Evolutionary conservation across 805 yeast species (phyloP), one percentile per base, ranked within the genome.

Genomic region (Ascoidea rubescens): DNA sequence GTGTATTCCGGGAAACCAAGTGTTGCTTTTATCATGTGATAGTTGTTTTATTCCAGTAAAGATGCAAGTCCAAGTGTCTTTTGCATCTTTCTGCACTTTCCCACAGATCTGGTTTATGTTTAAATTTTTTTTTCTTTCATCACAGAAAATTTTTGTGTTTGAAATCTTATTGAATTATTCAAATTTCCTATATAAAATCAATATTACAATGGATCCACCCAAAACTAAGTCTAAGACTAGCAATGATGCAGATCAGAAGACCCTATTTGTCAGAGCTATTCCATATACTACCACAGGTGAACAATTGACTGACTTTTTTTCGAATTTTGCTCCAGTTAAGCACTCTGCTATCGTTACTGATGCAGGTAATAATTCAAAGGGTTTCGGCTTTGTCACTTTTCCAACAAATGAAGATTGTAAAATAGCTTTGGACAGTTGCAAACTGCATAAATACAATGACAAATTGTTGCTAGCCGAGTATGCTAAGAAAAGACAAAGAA

Each of bases 381-480:
- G 99, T 1, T 93, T 90, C 67, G 99, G 99, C 3, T 93, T 93
- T 66, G 99, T 89, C 14, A 83, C 95, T 44, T 93, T 93, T 66
- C 79, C 86, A 1, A 67, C 77, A 49, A 89, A 87, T 56, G 96
- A 88, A 49, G 99, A 93, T 63, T 86, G 96, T 0, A 64, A 75
- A 46, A 70, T 75, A 48, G 97, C 97, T 0, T 70, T 90, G 56
- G 78, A 73, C 21, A 77, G 79, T 57, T 71, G 91, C 14, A 80
- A 81, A 64, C 82, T 75, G 62, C 61, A 71, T 48, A 86, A 82
- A 61, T 78, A 93, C 58, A 74, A 84, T 54, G 80, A 78, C 31
- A 76, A 82, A 56, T 57, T 80, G 10, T 72, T 93, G 52, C 75
- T 87, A 64, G 82, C 90, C 32, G 97, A 91, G 61, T 69, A 87